Evolutionary conservation across 257 asterid species (phyloP).

Genomic region (Gynochthodes officinalis): DNA sequence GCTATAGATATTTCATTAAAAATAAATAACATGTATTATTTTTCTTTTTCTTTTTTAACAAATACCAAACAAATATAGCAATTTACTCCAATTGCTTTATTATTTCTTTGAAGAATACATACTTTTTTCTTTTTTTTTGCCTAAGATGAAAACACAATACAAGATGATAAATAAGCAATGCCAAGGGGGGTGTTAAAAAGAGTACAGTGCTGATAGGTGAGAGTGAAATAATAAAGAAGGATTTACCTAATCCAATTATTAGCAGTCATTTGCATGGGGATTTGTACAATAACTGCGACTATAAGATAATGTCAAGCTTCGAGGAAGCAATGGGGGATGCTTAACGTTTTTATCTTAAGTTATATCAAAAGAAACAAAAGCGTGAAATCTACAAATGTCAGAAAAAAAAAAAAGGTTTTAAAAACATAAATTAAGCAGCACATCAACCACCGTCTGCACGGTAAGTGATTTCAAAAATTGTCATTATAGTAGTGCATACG

Average conservation of each 20-base stretch:
- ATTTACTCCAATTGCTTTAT: too few species aligned
- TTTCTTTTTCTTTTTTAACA: too few species aligned
- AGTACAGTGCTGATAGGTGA: slow-evolving; percentile 8
- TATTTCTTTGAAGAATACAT: too few species aligned
- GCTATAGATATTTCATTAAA: too few species aligned
- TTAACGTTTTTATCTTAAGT: neutral
- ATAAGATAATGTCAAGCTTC: slow-evolving; percentile 13
- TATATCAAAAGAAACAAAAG: neutral
- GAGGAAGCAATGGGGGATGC: neutral
- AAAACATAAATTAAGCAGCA: neutral
- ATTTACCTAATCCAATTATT: slow-evolving; percentile 22
- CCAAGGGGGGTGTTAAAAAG: neutral
- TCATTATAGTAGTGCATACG: too few species aligned
- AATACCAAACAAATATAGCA: too few species aligned
- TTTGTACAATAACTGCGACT: slow-evolving; percentile 20
- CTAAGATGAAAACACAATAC: slow-evolving; percentile 3
- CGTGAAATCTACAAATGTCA: neutral
- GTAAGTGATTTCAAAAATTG: too few species aligned
- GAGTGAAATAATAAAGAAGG: slow-evolving; percentile 7
- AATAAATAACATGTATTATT: too few species aligned
- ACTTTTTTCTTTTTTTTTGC: too few species aligned
- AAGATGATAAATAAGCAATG: slow-evolving; percentile 8
- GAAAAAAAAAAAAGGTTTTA: neutral
- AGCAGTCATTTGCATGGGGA: slow-evolving; percentile 22
- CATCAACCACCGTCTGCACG: too few species aligned